These are phyloP conservation scores for Kokia cookei DNA, from an alignment of 441 rosid species.

Conservation along the genomic window DNA sequence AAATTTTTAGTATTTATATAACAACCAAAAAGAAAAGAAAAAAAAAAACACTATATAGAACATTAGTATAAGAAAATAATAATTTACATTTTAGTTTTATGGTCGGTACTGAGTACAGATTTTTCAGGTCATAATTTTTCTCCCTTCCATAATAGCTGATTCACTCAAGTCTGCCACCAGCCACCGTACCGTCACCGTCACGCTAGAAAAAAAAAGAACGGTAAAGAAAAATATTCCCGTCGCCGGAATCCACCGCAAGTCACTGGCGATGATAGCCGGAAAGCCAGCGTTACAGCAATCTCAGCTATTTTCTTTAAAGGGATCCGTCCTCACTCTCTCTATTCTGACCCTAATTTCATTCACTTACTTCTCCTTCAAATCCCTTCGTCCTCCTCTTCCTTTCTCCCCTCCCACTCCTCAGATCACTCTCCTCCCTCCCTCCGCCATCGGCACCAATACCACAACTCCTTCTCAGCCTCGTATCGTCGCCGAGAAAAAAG, in stretches of 20 bases:
- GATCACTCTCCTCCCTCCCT: slow-evolving; percentile 4
- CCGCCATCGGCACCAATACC: neutral
- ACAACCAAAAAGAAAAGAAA: too few species aligned
- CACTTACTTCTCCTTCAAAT: slow-evolving; percentile 57
- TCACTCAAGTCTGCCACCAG: slow-evolving; percentile 20
- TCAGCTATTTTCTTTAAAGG: slow-evolving; percentile 49
- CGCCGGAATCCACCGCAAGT: neutral
- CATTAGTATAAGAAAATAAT: too few species aligned
- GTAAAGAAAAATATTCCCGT: neutral
- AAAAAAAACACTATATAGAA: too few species aligned
- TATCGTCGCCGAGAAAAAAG: neutral
- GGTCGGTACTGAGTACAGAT: neutral
- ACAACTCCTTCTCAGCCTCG: neutral
- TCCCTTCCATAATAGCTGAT: neutral
- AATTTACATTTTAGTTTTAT: neutral
- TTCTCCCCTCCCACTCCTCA: slow-evolving; percentile 9
- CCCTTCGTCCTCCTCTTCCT: slow-evolving; percentile 35
- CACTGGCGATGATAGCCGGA: slow-evolving; percentile 31
- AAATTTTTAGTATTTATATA: too few species aligned
- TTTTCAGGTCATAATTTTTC: neutral
- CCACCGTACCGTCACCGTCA: slow-evolving; percentile 12
- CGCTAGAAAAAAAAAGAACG: neutral
- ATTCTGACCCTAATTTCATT: slow-evolving; percentile 60
- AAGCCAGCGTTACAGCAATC: slow-evolving; percentile 29
- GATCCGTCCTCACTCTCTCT: slow-evolving; percentile 60